Conservation (phyloP, 805 yeast species). For the Hanseniaspora taiwanica region DNA sequence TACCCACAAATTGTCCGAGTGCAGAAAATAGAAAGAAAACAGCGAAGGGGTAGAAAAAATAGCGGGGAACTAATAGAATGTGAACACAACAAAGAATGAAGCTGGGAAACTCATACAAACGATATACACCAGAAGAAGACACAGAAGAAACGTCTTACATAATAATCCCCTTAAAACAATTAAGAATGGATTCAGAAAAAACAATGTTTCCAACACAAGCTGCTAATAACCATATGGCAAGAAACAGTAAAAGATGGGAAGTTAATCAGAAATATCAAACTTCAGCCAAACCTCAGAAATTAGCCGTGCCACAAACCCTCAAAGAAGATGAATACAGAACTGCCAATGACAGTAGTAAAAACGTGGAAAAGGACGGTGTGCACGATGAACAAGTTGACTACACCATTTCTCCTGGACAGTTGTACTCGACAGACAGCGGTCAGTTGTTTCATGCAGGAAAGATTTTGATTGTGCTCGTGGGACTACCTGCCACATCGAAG, state of each 20-base stretch:
- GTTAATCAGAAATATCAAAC: background rate
- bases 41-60: too few relatives aligned
- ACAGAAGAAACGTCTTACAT: background rate
- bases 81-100: too few relatives aligned
- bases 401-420: constrained; percentile 80
- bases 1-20: too few relatives aligned
- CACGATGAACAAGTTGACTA: constrained; percentile 34
- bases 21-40: too few relatives aligned
- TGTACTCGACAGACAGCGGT: constrained; percentile 87
- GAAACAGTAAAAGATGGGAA: constrained; percentile 40
- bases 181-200: constrained; percentile 13
- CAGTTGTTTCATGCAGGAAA: constrained; percentile 92
- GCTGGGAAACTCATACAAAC: too few relatives aligned
- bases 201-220: constrained; percentile 26
- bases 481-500: constrained; percentile 92
- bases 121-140: too few relatives aligned
- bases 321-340: background rate
- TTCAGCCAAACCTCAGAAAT: constrained; percentile 4
- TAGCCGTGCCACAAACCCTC: constrained; percentile 9
- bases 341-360: background rate
- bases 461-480: constrained; percentile 76
- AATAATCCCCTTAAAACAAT: background rate
- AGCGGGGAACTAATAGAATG: too few relatives aligned
- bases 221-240: constrained; percentile 40
- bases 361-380: constrained; percentile 38